A percentile compares a stretch with the other conserved stretches of the same genome.
These are phyloP conservation scores for Exophiala spinifera DNA, from an alignment of 2,329 filamentous ascomycete genomes.

Conservation along the genomic window DNA sequence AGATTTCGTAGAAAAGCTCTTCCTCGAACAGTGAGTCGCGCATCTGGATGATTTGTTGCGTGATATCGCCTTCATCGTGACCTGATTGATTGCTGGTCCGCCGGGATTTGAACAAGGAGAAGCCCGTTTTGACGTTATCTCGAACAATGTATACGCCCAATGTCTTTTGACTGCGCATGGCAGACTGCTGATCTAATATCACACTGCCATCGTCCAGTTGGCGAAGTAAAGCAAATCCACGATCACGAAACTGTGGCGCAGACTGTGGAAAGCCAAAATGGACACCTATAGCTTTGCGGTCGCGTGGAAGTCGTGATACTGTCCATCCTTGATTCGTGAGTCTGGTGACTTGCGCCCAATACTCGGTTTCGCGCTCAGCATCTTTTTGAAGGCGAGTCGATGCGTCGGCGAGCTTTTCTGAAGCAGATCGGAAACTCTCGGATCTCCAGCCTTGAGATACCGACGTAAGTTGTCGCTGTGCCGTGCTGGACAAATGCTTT, in stretches of 20 bases:
- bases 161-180: slow-evolving; percentile 52
- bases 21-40: slow-evolving; percentile 56
- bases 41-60: slow-evolving; percentile 34
- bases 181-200: slow-evolving; percentile 60
- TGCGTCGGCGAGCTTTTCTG: slow-evolving; percentile 69
- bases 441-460: slow-evolving; percentile 70
- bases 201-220: slow-evolving; percentile 72
- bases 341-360: slow-evolving; percentile 82
- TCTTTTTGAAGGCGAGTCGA: slow-evolving; percentile 71
- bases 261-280: slow-evolving; percentile 85
- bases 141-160: slow-evolving; percentile 56
- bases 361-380: slow-evolving; percentile 74
- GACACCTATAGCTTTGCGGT: slow-evolving; percentile 73
- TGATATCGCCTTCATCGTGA: slow-evolving; percentile 5
- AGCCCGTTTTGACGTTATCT: slow-evolving; percentile 15
- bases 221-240: slow-evolving; percentile 76
- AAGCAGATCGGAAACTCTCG: slow-evolving; percentile 70
- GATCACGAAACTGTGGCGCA: slow-evolving; percentile 58
- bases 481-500: slow-evolving; percentile 56
- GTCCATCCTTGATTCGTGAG: slow-evolving; percentile 85
- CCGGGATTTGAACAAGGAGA: slow-evolving; percentile 3
- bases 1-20: slow-evolving; percentile 87
- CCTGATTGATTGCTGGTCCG: slow-evolving; percentile 29
- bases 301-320: slow-evolving; percentile 70
- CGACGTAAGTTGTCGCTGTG: slow-evolving; percentile 52